Base-by-base conservation (phyloP, 2,329 filamentous ascomycete genomes). In the Pestalotiopsis sp. region DNA sequence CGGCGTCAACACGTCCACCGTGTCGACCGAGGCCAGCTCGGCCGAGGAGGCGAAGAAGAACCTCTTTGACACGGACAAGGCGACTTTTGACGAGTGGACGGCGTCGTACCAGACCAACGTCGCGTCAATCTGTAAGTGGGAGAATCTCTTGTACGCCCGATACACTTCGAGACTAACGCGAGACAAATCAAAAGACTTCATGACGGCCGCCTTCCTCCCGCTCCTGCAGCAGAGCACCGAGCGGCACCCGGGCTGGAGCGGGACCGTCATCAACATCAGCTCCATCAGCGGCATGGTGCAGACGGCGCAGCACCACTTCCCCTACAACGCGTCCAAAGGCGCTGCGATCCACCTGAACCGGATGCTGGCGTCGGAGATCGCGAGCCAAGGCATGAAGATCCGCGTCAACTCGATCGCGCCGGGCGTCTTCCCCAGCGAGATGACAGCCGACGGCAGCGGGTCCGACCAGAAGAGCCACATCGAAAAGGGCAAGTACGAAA, bases 391-490 rank as follows among this genome's bases (percentile, higher is more conserved):
- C 23, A 85, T 92, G 70, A 91, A 88, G 77, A 84, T 88, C 55
- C 92, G 94, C 72, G 86, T 92, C 49, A 87, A 94, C 75, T 89
- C 91, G 55, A 93, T 93, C 70, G 92, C 92, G 0, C 92, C 92
- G 0, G 92, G 92, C 41, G 85, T 92, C 36, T 87, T 88, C 73
- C 91, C 90, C 20, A 91, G 90, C 75, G 92, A 93, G 86, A 93
- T 93, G 91, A 91, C 90, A 52, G 86, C 88, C 1, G 78, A 77
- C 3, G 81, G 79, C 13, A 85, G 82, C 36, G 81, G 84, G 20
- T 80, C 81, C 20, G 75, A 75, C 39, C 86, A 88, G 71, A 93
- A 91, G 80, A 85, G 91, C 73, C 81, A 87, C 67, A 83, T 89
- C 39, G 85, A 85, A 45, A 83, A 84, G 72, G 85, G 88, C 17